phyloP scores from a whole-genome alignment of 441 rosid genomes.

The Gossypium aridum region DNA sequence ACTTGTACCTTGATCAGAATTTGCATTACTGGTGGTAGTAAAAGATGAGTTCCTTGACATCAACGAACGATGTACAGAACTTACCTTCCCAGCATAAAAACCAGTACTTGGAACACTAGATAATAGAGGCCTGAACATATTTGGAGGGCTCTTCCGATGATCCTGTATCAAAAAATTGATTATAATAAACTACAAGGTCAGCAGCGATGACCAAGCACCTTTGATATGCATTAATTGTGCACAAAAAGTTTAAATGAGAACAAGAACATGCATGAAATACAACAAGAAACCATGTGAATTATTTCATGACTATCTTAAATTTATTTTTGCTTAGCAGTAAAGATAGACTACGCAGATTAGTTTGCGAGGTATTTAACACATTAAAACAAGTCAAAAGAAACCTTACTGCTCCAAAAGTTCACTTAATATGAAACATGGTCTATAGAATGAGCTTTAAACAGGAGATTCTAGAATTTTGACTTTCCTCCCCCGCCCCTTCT shows the following conservation, averaged over 20 bases:
- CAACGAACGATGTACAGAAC: constrained; percentile 51
- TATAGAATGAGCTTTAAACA: not conserved
- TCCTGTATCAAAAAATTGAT: constrained; percentile 48
- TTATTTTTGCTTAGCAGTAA: not conserved
- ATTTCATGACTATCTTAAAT: not conserved
- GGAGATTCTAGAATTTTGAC: not conserved
- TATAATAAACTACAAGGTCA: constrained; percentile 11
- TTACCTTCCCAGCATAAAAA: constrained; percentile 65
- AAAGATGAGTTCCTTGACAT: constrained; percentile 63
- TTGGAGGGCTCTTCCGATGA: constrained; percentile 82
- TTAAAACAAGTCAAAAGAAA: not conserved
- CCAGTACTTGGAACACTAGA: constrained; percentile 94
- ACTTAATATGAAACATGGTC: not conserved
- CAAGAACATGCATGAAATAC: not conserved
- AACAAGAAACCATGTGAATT: not conserved
- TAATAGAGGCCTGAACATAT: constrained; percentile 96
- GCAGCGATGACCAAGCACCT: constrained; percentile 6
- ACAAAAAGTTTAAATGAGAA: constrained; percentile 5
- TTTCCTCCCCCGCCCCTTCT: not conserved
- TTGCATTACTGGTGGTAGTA: constrained; percentile 61
- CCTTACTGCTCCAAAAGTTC: not conserved
- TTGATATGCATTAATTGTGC: constrained; percentile 5
- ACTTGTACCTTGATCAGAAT: constrained; percentile 55
- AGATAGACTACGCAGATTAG: not conserved
- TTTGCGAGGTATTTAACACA: not conserved